Percentiles rank a stretch among this genome's conserved stretches.
These are phyloP conservation scores for Mrakia frigida DNA, from an alignment of 768 basidiomycete genomes.

Conservation along the genomic window DNA sequence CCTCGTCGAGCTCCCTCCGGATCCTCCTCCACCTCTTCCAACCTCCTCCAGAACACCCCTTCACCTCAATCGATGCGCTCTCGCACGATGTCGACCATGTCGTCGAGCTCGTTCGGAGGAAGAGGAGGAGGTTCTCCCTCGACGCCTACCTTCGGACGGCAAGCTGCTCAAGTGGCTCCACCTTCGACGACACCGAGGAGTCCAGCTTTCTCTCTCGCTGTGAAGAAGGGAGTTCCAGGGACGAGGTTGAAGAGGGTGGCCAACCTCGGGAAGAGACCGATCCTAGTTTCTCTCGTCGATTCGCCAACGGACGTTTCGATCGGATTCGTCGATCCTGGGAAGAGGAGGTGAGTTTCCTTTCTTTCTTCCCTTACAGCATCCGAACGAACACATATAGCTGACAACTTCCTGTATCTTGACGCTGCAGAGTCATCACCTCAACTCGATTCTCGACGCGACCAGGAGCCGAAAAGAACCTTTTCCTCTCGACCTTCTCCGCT, in stretches of 20 bases:
- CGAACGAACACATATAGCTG: not conserved
- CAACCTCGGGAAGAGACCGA: not conserved
- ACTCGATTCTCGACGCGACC: conserved; percentile 16
- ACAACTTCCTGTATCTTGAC: not conserved
- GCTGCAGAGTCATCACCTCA: conserved; percentile 12
- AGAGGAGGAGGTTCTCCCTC: not conserved
- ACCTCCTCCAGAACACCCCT: not conserved
- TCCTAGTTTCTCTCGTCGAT: conserved; percentile 4
- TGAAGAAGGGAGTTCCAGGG: not conserved
- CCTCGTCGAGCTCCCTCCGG: not conserved
- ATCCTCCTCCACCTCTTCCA: not conserved
- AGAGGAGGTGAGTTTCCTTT: not conserved
- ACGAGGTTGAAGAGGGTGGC: not conserved
- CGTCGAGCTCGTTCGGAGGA: not conserved
- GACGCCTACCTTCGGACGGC: not conserved
- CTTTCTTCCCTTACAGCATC: no score
- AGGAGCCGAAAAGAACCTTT: conserved; percentile 12
- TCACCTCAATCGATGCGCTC: not conserved
- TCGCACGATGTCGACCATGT: not conserved
- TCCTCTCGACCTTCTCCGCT: conserved; percentile 10
- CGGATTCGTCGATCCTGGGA: conserved; percentile 13
- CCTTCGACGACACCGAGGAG: not conserved
- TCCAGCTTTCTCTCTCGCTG: not conserved
- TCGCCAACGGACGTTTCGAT: conserved; percentile 6
- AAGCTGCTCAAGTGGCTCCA: no score